Evolutionary conservation across 495 filamentous ascomycete species (phyloP).

Genomic region (Viridothelium virens): DNA sequence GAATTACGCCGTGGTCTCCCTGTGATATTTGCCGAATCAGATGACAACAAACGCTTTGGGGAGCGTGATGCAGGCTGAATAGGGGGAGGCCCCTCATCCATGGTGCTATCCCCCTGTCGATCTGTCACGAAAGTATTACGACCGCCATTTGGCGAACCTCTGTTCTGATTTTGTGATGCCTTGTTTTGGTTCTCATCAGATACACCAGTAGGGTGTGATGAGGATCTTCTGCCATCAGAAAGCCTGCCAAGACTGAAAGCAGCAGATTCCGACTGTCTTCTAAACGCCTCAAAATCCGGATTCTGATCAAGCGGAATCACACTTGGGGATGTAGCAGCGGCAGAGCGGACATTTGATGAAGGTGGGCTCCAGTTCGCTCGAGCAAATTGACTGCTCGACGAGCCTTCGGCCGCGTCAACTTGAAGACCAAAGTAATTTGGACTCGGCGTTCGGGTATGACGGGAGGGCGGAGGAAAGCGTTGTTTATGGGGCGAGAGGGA

Average conservation of each 20-base stretch:
- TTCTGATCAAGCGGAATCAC: conserved; percentile 63
- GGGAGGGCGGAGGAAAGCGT: not conserved
- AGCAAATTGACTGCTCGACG: conserved; percentile 34
- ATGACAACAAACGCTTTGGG: conserved; percentile 28
- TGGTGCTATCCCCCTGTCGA: not conserved
- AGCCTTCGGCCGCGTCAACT: not conserved
- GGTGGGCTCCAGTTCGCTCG: conserved; percentile 66
- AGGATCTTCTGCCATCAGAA: conserved; percentile 21
- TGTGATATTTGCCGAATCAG: conserved; percentile 33
- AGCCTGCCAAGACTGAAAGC: conserved; percentile 45
- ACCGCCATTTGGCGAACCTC: not conserved
- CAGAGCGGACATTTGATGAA: conserved; percentile 59
- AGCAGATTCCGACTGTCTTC: conserved; percentile 55
- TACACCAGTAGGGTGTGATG: conserved; percentile 14
- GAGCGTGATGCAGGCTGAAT: conserved; percentile 12
- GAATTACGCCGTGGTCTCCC: conserved; percentile 35
- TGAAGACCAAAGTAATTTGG: conserved; percentile 26
- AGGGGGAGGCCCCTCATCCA: not conserved
- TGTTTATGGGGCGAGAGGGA: conserved; percentile 12
- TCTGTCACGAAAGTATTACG: not conserved
- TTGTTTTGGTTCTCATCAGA: not conserved
- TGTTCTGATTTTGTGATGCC: not conserved
- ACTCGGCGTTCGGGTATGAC: conserved; percentile 17
- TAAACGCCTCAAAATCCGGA: conserved; percentile 67
- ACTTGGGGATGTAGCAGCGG: conserved; percentile 58